Evolutionary conservation across 2,329 filamentous ascomycete species (phyloP).

Genomic region (Cryphonectria radicalis): DNA sequence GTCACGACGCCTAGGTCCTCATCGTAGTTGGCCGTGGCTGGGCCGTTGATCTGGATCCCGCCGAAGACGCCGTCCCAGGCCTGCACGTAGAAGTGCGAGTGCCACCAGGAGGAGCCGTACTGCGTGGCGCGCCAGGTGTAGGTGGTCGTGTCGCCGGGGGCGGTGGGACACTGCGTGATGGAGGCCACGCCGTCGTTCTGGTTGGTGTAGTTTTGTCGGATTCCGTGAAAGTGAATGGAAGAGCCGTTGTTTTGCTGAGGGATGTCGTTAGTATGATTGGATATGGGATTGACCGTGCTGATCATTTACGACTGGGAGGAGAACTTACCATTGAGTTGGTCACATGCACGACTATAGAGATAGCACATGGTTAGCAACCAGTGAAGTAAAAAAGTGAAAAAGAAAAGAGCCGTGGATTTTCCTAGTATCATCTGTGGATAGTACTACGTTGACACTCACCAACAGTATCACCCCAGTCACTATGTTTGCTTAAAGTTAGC

Average conservation of each 20-base stretch:
- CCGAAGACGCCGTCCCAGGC: constrained; percentile 50
- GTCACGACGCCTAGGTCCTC: constrained; percentile 50
- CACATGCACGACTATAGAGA: not conserved
- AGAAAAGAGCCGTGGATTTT: not conserved
- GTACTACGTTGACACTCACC: not conserved
- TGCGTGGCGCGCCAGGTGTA: constrained; percentile 41
- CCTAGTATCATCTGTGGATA: not conserved
- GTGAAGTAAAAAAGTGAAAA: not conserved
- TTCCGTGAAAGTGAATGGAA: constrained; percentile 53
- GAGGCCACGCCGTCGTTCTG: constrained; percentile 47
- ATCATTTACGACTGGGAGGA: not conserved
- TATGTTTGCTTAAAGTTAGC: not conserved
- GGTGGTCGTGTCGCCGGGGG: constrained; percentile 53
- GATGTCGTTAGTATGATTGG: constrained; percentile 51
- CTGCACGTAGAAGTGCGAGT: constrained; percentile 41
- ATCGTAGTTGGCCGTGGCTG: constrained; percentile 50
- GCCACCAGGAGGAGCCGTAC: constrained; percentile 44
- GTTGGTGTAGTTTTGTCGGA: constrained; percentile 48
- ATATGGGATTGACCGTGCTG: not conserved
- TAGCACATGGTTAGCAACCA: not conserved
- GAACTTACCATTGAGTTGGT: constrained; percentile 5
- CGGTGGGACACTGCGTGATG: constrained; percentile 46
- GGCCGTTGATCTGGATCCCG: constrained; percentile 50
- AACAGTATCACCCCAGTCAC: constrained; percentile 61
- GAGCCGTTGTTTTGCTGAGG: constrained; percentile 55